Conservation (phyloP, 352 stramenopile genomes). For the Globisporangium paroecandrum region DNA sequence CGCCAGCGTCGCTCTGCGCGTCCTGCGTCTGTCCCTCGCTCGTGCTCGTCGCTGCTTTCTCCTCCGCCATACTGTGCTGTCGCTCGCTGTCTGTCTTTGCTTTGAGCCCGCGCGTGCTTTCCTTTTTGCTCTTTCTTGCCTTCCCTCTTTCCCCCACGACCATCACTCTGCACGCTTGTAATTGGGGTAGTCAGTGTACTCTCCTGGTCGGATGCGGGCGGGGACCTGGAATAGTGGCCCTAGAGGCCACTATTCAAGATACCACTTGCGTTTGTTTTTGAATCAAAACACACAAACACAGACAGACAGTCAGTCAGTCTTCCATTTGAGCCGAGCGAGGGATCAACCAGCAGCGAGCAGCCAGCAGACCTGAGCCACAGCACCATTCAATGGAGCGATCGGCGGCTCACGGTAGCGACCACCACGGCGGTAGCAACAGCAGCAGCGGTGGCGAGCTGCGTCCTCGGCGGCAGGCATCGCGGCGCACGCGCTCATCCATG, state of each 20-base stretch:
- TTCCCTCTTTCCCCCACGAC: neutral
- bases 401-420: neutral
- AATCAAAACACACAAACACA: slow-evolving; percentile 7
- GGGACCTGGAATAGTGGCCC: neutral
- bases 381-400: slow-evolving; percentile 5
- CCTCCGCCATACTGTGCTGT: slow-evolving; percentile 19
- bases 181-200: neutral
- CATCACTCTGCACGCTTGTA: slow-evolving; percentile 2
- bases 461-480: slow-evolving; percentile 35
- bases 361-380: neutral
- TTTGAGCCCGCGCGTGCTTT: neutral
- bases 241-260: neutral
- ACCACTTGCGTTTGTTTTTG: neutral
- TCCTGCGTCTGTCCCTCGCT: neutral
- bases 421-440: neutral
- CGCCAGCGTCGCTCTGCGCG: slow-evolving; percentile 19
- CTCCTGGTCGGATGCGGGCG: neutral
- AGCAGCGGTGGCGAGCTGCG: slow-evolving; percentile 14
- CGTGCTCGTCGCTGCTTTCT: slow-evolving; percentile 17
- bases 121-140: slow-evolving; percentile 8
- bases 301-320: slow-evolving; percentile 11
- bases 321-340: slow-evolving; percentile 6
- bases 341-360: slow-evolving; percentile 4
- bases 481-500: slow-evolving; percentile 35
- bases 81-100: neutral